Percentiles rank a stretch among this genome's conserved stretches.
Conservation (phyloP, 164 flowering plant species). For the Akebia trifoliata region DNA sequence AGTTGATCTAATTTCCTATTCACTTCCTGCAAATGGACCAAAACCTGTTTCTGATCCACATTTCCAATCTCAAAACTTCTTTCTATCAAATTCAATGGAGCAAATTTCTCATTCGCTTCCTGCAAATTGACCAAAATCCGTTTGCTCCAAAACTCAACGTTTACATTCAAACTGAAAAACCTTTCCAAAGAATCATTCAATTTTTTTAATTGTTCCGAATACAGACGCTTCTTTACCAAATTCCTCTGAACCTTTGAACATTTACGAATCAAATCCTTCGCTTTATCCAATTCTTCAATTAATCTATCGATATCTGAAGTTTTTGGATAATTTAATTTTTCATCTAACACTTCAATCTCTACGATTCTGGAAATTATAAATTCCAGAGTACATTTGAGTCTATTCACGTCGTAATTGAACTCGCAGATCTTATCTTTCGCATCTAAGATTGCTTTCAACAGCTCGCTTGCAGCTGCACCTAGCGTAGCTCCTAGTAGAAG, state of each 20-base stretch:
- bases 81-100: background rate
- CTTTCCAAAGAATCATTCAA: constrained; percentile 13
- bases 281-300: constrained; percentile 7
- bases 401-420: constrained; percentile 10
- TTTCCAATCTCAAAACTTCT: no score
- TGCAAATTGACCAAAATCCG: constrained; percentile 3
- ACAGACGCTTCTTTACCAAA: background rate
- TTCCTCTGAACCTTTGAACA: constrained; percentile 16
- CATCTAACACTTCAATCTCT: constrained; percentile 5
- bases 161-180: constrained; percentile 15
- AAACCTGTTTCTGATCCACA: no score
- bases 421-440: no score
- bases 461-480: constrained; percentile 15
- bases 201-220: constrained; percentile 13
- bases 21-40: no score
- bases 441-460: constrained; percentile 7
- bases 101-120: background rate
- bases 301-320: background rate
- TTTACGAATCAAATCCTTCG: constrained; percentile 13
- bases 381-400: constrained; percentile 13
- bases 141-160: no score
- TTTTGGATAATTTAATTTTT: background rate
- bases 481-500: constrained; percentile 12
- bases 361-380: constrained; percentile 1
- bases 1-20: no score